phyloP scores from a whole-genome alignment of 202 grass and related monocot genomes.

The Carex sylvatica region DNA sequence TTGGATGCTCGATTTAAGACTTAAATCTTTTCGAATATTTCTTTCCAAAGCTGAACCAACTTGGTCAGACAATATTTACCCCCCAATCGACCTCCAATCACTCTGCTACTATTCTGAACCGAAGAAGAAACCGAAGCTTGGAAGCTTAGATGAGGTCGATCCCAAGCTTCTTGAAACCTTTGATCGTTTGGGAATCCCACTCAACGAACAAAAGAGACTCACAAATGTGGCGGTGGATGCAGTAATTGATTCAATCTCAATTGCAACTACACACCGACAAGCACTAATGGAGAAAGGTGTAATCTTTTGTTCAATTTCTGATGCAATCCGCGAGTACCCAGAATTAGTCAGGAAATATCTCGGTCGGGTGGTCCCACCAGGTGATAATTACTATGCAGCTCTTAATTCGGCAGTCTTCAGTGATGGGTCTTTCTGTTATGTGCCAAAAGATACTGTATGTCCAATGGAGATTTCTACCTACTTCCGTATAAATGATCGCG shows the following conservation, averaged over 20 bases:
- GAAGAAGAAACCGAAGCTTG: constrained; percentile 86
- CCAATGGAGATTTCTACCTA: constrained; percentile 98
- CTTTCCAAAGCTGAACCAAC: constrained; percentile 62
- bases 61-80: constrained; percentile 87
- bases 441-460: constrained; percentile 89
- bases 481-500: constrained; percentile 86
- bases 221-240: constrained; percentile 91
- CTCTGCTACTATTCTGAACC: constrained; percentile 90
- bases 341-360: constrained; percentile 66
- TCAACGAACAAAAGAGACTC: constrained; percentile 90
- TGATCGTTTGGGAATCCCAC: constrained; percentile 80
- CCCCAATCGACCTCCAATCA: constrained; percentile 75
- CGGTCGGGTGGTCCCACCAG: constrained; percentile 60
- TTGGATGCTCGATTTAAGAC: constrained; percentile 93
- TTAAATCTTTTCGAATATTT: constrained; percentile 71
- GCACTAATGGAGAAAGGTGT: constrained; percentile 81
- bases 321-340: constrained; percentile 87
- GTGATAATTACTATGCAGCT: constrained; percentile 89
- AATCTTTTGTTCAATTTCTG: constrained; percentile 97
- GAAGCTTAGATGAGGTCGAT: constrained; percentile 80
- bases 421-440: constrained; percentile 95
- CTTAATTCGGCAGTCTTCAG: constrained; percentile 98
- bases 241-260: constrained; percentile 89
- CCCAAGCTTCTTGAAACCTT: constrained; percentile 78
- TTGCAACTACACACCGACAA: constrained; percentile 77